Conservation (phyloP, 2,329 filamentous ascomycete genomes). For the Arthrobotrys musiformis region DNA sequence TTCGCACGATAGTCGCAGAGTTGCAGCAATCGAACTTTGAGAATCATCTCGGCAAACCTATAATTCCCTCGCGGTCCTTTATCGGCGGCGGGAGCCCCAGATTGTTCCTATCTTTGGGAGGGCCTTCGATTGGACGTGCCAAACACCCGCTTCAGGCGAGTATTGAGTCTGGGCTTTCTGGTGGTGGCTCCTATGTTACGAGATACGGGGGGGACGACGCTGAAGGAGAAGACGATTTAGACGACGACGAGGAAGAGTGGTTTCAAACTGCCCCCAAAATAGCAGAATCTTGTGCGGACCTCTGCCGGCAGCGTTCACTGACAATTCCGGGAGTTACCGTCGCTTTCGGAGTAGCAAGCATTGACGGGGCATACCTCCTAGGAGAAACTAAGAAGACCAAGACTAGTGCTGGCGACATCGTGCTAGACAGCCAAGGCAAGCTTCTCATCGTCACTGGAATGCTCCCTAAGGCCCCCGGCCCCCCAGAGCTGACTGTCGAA, state of each 20-base stretch:
- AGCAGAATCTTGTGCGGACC: background rate
- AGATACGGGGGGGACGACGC: background rate
- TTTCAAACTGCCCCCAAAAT: background rate
- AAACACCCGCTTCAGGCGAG: background rate
- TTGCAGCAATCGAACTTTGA: background rate
- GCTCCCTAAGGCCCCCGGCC: background rate
- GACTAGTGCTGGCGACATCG: background rate
- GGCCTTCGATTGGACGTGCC: background rate
- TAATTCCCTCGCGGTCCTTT: background rate
- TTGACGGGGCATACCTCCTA: background rate
- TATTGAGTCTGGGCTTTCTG: background rate
- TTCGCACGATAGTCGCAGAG: background rate
- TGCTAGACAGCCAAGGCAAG: background rate
- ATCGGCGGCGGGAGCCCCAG: background rate
- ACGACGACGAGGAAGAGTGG: background rate
- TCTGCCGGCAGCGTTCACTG: background rate
- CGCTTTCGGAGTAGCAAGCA: background rate
- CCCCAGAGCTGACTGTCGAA: background rate
- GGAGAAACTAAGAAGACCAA: background rate
- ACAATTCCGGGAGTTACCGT: background rate
- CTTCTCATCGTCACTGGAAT: background rate
- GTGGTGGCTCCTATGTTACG: background rate
- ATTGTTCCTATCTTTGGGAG: background rate
- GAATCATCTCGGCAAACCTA: background rate
- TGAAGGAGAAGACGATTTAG: background rate